Evolutionary conservation across 23 red algal species (phyloP).

Genomic region (Gracilaria domingensis): DNA sequence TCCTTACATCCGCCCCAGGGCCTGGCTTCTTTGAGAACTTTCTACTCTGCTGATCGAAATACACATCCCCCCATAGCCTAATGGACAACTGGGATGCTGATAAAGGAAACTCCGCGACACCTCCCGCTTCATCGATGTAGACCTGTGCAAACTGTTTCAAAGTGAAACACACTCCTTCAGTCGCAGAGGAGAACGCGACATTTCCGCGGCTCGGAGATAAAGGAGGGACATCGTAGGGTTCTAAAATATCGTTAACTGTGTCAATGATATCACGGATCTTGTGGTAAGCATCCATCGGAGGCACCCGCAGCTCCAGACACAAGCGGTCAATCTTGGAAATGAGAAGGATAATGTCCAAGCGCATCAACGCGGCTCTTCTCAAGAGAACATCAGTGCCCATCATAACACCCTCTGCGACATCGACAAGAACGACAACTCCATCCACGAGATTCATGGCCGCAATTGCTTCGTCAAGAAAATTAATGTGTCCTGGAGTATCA

Average conservation of each 20-base stretch:
- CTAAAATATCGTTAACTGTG: slow-evolving; percentile 68
- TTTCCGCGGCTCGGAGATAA: slow-evolving; percentile 67
- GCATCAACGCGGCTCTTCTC: slow-evolving; percentile 41
- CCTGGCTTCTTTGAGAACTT: slow-evolving; percentile 56
- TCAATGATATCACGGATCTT: slow-evolving; percentile 92
- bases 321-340: slow-evolving; percentile 94
- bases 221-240: slow-evolving; percentile 30
- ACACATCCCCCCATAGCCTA: slow-evolving; percentile 88
- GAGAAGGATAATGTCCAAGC: slow-evolving; percentile 85
- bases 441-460: slow-evolving; percentile 81
- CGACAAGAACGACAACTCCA: slow-evolving; percentile 88
- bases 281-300: slow-evolving; percentile 86
- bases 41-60: slow-evolving; percentile 69
- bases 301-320: slow-evolving; percentile 87
- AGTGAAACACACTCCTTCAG: slow-evolving; percentile 78
- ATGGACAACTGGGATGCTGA: slow-evolving; percentile 59
- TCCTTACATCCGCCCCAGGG: slow-evolving; percentile 37
- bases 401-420: slow-evolving; percentile 92
- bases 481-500: slow-evolving; percentile 92
- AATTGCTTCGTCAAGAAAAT: slow-evolving; percentile 93
- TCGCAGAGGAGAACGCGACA: slow-evolving; percentile 84
- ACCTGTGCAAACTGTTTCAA: slow-evolving; percentile 71
- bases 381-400: slow-evolving; percentile 86
- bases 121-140: slow-evolving; percentile 47
- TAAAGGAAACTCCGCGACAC: slow-evolving; percentile 18